Conservation (phyloP, 805 yeast genomes). For the Naumovozyma castellii region DNA sequence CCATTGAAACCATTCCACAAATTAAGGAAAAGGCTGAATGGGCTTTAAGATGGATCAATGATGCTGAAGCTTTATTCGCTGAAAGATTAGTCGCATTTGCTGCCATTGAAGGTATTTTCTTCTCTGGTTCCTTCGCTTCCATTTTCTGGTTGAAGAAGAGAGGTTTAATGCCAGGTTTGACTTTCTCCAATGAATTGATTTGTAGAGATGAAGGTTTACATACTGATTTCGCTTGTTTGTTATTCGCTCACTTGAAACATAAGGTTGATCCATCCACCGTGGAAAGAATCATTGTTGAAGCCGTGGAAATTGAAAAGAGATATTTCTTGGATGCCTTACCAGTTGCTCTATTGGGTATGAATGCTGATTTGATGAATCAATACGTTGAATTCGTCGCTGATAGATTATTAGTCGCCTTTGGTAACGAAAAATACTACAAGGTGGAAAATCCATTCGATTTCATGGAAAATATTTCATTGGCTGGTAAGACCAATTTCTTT, state of each 20-base stretch:
- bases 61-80: slow-evolving; percentile 77
- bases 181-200: slow-evolving; percentile 94
- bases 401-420: slow-evolving; percentile 82
- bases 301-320: slow-evolving; percentile 88
- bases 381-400: slow-evolving; percentile 97
- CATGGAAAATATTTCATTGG: slow-evolving; percentile 96
- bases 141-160: slow-evolving; percentile 98
- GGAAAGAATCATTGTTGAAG: slow-evolving; percentile 83
- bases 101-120: slow-evolving; percentile 97
- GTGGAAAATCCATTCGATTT: slow-evolving; percentile 93
- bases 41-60: slow-evolving; percentile 97
- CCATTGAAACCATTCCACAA: slow-evolving; percentile 92
- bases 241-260: slow-evolving; percentile 85
- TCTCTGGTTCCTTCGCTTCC: slow-evolving; percentile 96
- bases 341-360: slow-evolving; percentile 89
- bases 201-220: slow-evolving; percentile 98
- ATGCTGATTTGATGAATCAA: slow-evolving; percentile 87
- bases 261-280: slow-evolving; percentile 76
- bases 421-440: slow-evolving; percentile 81
- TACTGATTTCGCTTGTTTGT: slow-evolving; percentile 94
- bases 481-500: slow-evolving; percentile 98
- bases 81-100: slow-evolving; percentile 97
- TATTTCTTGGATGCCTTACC: slow-evolving; percentile 94
- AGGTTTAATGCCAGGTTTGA: slow-evolving; percentile 97
- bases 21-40: slow-evolving; percentile 96